Percentiles rank a stretch among this genome's conserved stretches.
phyloP scores from a whole-genome alignment of 2,329 filamentous ascomycete species.

The Lasiodiplodia hormozganensis region DNA sequence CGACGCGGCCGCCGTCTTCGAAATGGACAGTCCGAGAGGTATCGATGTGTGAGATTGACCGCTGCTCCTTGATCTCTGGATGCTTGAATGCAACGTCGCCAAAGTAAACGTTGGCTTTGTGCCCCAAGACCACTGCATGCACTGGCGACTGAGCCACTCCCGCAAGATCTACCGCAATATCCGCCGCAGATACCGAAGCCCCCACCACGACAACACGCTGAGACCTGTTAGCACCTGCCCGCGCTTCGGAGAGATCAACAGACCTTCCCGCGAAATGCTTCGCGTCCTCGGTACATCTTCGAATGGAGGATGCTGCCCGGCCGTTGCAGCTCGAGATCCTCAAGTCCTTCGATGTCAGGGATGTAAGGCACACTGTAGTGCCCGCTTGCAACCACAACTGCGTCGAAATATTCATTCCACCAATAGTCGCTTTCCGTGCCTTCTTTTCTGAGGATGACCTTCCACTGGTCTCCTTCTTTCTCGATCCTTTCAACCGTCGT shows the following conservation, averaged over 20 bases:
- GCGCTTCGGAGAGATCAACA: background rate
- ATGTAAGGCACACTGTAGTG: slow-evolving; percentile 68
- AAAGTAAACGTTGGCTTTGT: slow-evolving; percentile 61
- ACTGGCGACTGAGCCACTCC: slow-evolving; percentile 56
- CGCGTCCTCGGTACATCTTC: slow-evolving; percentile 60
- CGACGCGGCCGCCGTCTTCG: slow-evolving; percentile 60
- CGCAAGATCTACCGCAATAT: slow-evolving; percentile 64
- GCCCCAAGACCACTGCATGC: slow-evolving; percentile 62
- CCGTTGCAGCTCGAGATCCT: slow-evolving; percentile 52
- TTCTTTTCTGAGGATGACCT: slow-evolving; percentile 57
- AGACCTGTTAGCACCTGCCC: background rate
- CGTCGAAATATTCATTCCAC: slow-evolving; percentile 70
- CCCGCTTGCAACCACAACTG: slow-evolving; percentile 65
- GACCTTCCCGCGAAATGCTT: slow-evolving; percentile 47
- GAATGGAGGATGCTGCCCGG: slow-evolving; percentile 63
- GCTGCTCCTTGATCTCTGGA: slow-evolving; percentile 56
- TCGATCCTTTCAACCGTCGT: slow-evolving; percentile 68
- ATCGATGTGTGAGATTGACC: slow-evolving; percentile 58
- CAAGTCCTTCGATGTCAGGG: slow-evolving; percentile 57
- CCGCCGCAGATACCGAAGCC: slow-evolving; percentile 69
- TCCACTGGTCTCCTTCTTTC: slow-evolving; percentile 59
- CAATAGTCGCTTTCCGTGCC: slow-evolving; percentile 58
- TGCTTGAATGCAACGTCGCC: slow-evolving; percentile 67
- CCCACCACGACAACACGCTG: slow-evolving; percentile 68
- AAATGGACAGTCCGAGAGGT: slow-evolving; percentile 59